A percentile compares a stretch with the other conserved stretches of the same genome.
phyloP scores from a whole-genome alignment of 805 yeast genomes.

The Grigorovia transvaalensis region DNA sequence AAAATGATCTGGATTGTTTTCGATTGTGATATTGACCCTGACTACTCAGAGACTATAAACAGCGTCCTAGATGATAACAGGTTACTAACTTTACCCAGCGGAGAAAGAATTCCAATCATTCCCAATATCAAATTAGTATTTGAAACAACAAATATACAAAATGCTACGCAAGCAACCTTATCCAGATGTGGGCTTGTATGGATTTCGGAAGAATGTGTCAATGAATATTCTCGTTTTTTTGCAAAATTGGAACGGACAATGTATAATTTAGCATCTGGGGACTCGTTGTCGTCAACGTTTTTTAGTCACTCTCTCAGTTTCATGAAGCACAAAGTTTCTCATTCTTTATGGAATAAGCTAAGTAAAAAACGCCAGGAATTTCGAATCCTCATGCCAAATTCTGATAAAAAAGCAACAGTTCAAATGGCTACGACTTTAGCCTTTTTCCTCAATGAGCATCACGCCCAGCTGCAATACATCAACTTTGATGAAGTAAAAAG shows the following conservation, averaged over 20 bases:
- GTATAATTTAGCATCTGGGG: not conserved
- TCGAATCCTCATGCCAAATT: not conserved
- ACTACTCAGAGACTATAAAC: slow-evolving; percentile 85
- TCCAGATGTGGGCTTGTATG: slow-evolving; percentile 88
- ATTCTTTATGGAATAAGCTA: not conserved
- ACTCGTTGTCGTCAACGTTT: not conserved
- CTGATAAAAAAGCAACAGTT: not conserved
- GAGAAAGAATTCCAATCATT: slow-evolving; percentile 70
- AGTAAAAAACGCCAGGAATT: not conserved
- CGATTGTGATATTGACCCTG: slow-evolving; percentile 91
- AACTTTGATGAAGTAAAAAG: not conserved
- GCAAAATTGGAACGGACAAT: not conserved
- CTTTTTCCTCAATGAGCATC: too few relatives aligned
- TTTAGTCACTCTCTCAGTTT: not conserved
- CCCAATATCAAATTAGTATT: slow-evolving; percentile 54
- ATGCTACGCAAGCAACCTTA: slow-evolving; percentile 84
- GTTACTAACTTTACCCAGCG: slow-evolving; percentile 73
- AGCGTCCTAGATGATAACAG: slow-evolving; percentile 86
- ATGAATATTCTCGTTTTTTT: not conserved
- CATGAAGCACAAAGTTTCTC: not conserved
- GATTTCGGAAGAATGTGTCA: slow-evolving; percentile 32
- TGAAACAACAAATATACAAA: slow-evolving; percentile 56
- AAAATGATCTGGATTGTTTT: slow-evolving; percentile 68
- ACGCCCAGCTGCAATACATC: not conserved
- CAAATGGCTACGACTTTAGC: not conserved